Base-by-base conservation (phyloP, 768 basidiomycete species). In the Phylloporus scabripes region DNA sequence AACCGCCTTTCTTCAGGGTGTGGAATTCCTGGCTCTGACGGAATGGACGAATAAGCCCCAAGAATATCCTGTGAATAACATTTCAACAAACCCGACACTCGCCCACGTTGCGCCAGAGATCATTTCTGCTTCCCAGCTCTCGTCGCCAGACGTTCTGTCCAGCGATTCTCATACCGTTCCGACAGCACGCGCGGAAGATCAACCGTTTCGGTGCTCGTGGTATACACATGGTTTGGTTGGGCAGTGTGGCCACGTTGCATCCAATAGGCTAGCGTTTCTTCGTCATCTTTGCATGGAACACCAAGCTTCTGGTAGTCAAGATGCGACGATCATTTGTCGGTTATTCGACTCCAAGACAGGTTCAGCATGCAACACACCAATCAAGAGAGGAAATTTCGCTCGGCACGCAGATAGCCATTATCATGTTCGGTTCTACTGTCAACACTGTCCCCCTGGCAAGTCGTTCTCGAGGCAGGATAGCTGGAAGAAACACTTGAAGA, bases 401-500 rank as follows among this genome's bases (percentile, higher is more conserved):
- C 42, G 62, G 1, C 64, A 63, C 8, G 42, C 45, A 0, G 54
- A 58, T 12, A 54, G 26, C 0, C 62, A 66, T 24, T 58, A 58
- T 12, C 45, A 21, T 1, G 4, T 46, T 12, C 64, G 59, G 18
- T 45, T 45, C 36, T 7, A 26, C 2, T 63, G 64, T 33, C 40
- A 20, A 6, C 4, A 45, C 11, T 63, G 64, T 44, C 28, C n/a
- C 1, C 2, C 6, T 1, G 58, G 33, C 15, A 34, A 41, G 17
- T 34, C 50, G 6, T 63, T 64, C 45, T 63, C 61, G 10, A 61
- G 61, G 3, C 15, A 28, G 38, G 62, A 66, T 33, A 63, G 32
- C 46, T 38, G 49, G 44, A 44, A 1, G 1, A 15, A 34, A 3
- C 64, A 63, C 20, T 12, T 63, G 9, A 46, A 5, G 24, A 31